Conservation (phyloP, 768 basidiomycete species). For the Mycena sanguinolenta region DNA sequence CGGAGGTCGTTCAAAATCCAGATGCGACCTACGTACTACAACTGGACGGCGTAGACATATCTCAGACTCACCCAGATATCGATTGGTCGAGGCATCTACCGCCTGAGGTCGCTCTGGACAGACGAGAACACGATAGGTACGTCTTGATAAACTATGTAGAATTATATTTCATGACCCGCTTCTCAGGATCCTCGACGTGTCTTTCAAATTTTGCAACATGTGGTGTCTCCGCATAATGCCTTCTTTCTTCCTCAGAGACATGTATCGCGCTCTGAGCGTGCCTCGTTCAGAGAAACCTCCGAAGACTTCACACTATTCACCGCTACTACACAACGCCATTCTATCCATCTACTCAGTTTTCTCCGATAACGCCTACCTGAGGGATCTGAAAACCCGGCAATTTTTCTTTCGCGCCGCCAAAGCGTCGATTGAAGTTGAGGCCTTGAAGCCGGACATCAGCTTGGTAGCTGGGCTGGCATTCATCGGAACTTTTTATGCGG, state of each 20-base stretch:
- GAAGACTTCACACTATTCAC: conserved; percentile 60
- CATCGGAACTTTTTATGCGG: conserved; percentile 37
- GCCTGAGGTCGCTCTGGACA: not conserved
- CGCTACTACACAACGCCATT: conserved; percentile 66
- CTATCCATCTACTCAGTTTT: conserved; percentile 41
- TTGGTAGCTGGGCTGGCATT: conserved; percentile 40
- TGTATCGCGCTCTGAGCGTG: conserved; percentile 51
- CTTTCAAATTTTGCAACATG: conserved; percentile 55
- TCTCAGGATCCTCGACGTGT: conserved; percentile 50
- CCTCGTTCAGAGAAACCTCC: conserved; percentile 41
- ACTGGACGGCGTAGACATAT: conserved; percentile 26
- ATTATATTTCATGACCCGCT: not conserved
- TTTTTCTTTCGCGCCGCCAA: conserved; percentile 35
- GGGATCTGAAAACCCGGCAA: conserved; percentile 31
- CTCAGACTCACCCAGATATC: conserved; percentile 2
- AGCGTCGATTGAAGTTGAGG: conserved; percentile 33
- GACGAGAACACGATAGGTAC: conserved; percentile 40
- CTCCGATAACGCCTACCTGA: conserved; percentile 38
- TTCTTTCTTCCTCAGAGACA: conserved; percentile 56
- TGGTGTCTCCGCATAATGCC: conserved; percentile 57
- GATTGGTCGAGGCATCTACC: conserved; percentile 38
- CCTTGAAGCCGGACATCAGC: conserved; percentile 37
- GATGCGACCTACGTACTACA: conserved; percentile 27
- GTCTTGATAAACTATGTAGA: not conserved
- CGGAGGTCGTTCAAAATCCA: not conserved